Conservation (phyloP, 2,329 filamentous ascomycete genomes). For the Lachnellula suecica region DNA sequence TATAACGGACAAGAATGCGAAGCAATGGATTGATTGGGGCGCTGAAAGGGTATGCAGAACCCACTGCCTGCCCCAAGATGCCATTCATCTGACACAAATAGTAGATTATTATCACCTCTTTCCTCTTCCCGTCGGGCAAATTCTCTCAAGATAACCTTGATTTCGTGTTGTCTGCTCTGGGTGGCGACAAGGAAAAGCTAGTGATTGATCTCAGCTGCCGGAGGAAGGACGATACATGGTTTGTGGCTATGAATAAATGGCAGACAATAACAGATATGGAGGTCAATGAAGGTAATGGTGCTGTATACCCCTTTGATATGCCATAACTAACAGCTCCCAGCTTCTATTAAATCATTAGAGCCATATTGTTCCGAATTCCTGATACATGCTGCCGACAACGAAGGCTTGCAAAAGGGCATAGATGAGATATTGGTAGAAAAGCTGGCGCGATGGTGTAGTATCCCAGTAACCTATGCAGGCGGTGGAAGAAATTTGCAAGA, state of each 20-base stretch:
- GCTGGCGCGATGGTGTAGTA: slow-evolving; percentile 81
- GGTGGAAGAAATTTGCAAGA: slow-evolving; percentile 84
- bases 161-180: slow-evolving; percentile 70
- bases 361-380: slow-evolving; percentile 96
- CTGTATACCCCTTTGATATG: background rate
- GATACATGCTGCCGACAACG: slow-evolving; percentile 95
- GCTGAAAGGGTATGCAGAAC: slow-evolving; percentile 73
- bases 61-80: background rate
- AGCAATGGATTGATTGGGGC: slow-evolving; percentile 81
- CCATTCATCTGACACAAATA: slow-evolving; percentile 19
- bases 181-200: slow-evolving; percentile 73
- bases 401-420: slow-evolving; percentile 88
- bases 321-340: slow-evolving; percentile 44
- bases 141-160: slow-evolving; percentile 79
- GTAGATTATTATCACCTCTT: slow-evolving; percentile 96
- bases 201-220: slow-evolving; percentile 96
- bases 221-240: slow-evolving; percentile 72
- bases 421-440: slow-evolving; percentile 79
- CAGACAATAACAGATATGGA: slow-evolving; percentile 97
- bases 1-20: slow-evolving; percentile 82
- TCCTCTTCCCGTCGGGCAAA: slow-evolving; percentile 79
- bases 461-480: slow-evolving; percentile 94
- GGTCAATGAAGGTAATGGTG: slow-evolving; percentile 70
- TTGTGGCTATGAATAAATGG: slow-evolving; percentile 99
- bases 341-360: slow-evolving; percentile 76